Base-by-base conservation (phyloP, 108 stramenopile species). In the Skeletonema marinoi region DNA sequence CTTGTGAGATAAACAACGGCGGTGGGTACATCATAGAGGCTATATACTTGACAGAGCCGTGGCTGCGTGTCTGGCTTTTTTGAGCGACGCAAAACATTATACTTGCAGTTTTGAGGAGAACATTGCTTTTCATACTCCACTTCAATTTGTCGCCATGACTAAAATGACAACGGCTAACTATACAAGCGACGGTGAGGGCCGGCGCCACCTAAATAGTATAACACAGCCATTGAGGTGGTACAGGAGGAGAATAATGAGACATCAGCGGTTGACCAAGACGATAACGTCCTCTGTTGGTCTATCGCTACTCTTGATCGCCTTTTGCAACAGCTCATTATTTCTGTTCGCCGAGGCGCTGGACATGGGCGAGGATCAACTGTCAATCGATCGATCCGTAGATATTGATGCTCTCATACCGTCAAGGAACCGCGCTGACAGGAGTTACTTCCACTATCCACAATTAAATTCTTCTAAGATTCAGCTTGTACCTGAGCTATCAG, bases 401-500 rank as follows among this genome's bases (percentile, higher is more conserved):
- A 56, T 29, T 25, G 25, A 16, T 10, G 8, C 19, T 8, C 54
- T 56, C 21, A 29, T 56, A n/a, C 9, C 17, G 25, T 25, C 25
- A 25, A 25, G 54, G 3, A 29, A 56, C 54, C 25, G 21, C 54
- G 54, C 21, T 16, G 44, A 16, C 44, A 46, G 44, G 16, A n/a
- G 25, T 25, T 56, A 56, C 21, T 21, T 56, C 7, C 7, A 56
- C 17, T 56, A 56, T 29, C 54, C 54, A 0, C 54, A 25, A 29
- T 29, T 56, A 29, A 56, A 56, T 25, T 8, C 54, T 29, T 29
- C 54, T 3, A 56, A 56, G 32, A 72, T 72, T 46, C 44, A 72
- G 25, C 11, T 44, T 6, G 39, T 42, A 5, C 71, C 71, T 16
- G 21, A 41, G 12, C 39, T 72, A 46, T 62, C 71, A 2, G 42